These are phyloP conservation scores for Rhizopus microsporus DNA, from an alignment of 371 early-diverging fungal species.

Conservation along the genomic window DNA sequence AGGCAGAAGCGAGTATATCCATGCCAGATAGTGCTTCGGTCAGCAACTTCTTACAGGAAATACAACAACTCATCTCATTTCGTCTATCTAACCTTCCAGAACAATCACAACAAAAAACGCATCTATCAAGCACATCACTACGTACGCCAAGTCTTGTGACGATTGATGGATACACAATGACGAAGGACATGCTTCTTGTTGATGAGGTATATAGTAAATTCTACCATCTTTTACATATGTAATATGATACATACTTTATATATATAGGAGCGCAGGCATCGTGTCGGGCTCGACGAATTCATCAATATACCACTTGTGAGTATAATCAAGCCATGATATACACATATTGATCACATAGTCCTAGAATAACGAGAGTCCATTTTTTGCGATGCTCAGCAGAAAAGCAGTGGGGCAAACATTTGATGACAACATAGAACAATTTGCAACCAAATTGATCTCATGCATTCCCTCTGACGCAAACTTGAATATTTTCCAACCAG, in stretches of 20 bases:
- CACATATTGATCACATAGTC: background rate
- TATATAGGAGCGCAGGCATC: background rate
- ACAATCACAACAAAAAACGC: background rate
- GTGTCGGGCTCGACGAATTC: background rate
- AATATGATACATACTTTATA: background rate
- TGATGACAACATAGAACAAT: background rate
- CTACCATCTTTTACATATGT: background rate
- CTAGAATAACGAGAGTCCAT: conserved; percentile 16
- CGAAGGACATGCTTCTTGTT: conserved; percentile 23
- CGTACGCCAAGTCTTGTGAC: conserved; percentile 27
- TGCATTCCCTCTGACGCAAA: conserved; percentile 2
- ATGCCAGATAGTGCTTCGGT: conserved; percentile 12
- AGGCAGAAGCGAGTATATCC: conserved; percentile 3
- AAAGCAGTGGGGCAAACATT: conserved; percentile 2
- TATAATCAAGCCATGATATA: background rate
- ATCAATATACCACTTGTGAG: conserved; percentile 4
- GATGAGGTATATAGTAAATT: conserved; percentile 6
- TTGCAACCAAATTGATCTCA: background rate
- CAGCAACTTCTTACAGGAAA: conserved; percentile 14
- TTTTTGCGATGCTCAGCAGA: conserved; percentile 14
- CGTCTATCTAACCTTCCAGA: conserved; percentile 17
- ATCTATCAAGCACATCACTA: conserved; percentile 10
- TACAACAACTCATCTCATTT: conserved; percentile 27
- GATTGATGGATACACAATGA: conserved; percentile 27
- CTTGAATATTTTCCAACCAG: conserved; percentile 6